A percentile compares a stretch with the other conserved stretches of the same genome.
Conservation (phyloP, 2,329 filamentous ascomycete genomes). For the Botrytis cinerea region DNA sequence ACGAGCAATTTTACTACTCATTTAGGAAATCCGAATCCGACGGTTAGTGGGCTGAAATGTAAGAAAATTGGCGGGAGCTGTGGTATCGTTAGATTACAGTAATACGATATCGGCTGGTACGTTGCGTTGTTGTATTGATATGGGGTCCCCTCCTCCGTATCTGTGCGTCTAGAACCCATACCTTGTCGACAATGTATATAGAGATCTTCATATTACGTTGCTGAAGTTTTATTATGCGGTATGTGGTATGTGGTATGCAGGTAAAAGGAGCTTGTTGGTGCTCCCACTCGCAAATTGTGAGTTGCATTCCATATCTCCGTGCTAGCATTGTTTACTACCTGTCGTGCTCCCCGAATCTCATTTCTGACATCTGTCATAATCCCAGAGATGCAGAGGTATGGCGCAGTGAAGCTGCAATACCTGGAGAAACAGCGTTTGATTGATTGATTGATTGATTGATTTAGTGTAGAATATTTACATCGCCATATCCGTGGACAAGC, state of each 20-base stretch:
- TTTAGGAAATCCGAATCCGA: constrained; percentile 15
- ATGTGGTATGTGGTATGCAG: constrained; percentile 9
- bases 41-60: background rate
- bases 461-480: background rate
- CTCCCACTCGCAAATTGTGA: background rate
- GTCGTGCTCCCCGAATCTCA: background rate
- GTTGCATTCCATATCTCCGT: background rate
- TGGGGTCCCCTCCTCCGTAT: background rate
- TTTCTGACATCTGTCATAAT: constrained; percentile 5
- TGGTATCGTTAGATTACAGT: background rate
- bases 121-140: background rate
- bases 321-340: background rate
- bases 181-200: background rate
- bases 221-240: background rate
- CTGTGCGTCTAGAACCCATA: background rate
- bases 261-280: constrained; percentile 6
- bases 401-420: background rate
- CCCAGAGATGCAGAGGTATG: background rate
- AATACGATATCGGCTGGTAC: background rate
- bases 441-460: background rate
- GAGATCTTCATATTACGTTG: constrained; percentile 5
- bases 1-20: background rate
- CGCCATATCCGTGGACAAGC: background rate
- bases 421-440: background rate
- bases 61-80: background rate